Evolutionary conservation across 2,329 filamentous ascomycete genomes (phyloP).

Genomic region (Phaeosphaeriaceae sp.): DNA sequence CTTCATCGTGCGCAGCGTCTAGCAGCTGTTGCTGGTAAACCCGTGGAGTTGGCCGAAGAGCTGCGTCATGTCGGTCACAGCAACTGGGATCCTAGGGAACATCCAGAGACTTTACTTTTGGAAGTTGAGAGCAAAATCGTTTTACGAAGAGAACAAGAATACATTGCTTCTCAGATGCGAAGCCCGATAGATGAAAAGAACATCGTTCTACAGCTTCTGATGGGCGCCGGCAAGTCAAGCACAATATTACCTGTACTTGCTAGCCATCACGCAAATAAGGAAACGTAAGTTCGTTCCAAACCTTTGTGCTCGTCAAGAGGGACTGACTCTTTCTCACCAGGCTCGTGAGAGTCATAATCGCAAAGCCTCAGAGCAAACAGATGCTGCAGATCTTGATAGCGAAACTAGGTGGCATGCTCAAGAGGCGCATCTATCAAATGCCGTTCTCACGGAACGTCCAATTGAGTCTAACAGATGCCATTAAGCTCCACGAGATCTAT

Average conservation of each 20-base stretch:
- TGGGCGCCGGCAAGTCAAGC: conserved; percentile 44
- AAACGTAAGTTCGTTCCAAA: conserved; percentile 23
- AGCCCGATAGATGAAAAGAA: conserved; percentile 26
- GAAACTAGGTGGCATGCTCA: conserved; percentile 63
- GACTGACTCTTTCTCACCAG: too few species aligned
- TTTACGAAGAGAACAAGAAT: conserved; percentile 65
- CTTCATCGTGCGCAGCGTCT: conserved; percentile 41
- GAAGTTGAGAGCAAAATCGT: conserved; percentile 69
- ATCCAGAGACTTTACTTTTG: conserved; percentile 67
- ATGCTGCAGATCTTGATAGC: conserved; percentile 63
- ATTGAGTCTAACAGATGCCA: conserved; percentile 40
- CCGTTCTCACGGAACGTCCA: conserved; percentile 63
- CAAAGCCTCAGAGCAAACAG: conserved; percentile 66
- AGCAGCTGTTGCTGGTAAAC: conserved; percentile 12
- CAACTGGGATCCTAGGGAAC: conserved; percentile 60
- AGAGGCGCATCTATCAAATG: conserved; percentile 61
- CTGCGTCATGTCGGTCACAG: conserved; percentile 59
- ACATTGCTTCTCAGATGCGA: conserved; percentile 65
- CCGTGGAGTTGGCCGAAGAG: conserved; percentile 40
- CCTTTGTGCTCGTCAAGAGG: too few species aligned
- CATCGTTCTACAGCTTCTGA: conserved; percentile 42
- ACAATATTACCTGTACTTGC: conserved; percentile 41
- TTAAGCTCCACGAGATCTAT: conserved; percentile 49
- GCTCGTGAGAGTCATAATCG: conserved; percentile 65
- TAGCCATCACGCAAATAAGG: conserved; percentile 54